A percentile compares a stretch with the other conserved stretches of the same genome.
phyloP scores from a whole-genome alignment of 2,329 filamentous ascomycete species.

The Claviceps sorghi region DNA sequence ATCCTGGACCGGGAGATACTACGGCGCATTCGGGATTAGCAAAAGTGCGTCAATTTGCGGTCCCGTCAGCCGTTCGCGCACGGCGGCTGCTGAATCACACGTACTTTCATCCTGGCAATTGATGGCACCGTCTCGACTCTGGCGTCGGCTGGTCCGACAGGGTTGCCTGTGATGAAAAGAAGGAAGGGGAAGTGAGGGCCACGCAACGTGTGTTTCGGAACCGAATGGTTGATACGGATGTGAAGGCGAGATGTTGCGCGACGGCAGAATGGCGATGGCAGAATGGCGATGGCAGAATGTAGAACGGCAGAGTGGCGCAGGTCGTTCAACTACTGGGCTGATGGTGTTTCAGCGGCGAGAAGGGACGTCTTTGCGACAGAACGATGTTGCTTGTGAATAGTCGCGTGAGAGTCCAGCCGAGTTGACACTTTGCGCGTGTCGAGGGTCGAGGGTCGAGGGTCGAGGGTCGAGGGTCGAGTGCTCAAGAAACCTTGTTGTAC shows the following conservation, averaged over 20 bases:
- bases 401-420: neutral
- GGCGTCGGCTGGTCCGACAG: neutral
- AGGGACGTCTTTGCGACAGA: neutral
- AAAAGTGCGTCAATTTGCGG: neutral
- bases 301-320: slow-evolving; percentile 1
- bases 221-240: neutral
- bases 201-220: neutral
- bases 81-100: slow-evolving; percentile 4
- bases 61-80: neutral
- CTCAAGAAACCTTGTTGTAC: slow-evolving; percentile 7
- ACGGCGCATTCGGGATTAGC: slow-evolving; percentile 1
- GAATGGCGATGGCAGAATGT: slow-evolving; percentile 5
- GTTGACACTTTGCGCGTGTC: slow-evolving; percentile 2
- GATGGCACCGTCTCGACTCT: neutral
- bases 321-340: neutral
- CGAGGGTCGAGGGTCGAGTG: neutral
- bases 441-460: neutral
- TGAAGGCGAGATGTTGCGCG: neutral
- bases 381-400: neutral
- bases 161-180: neutral
- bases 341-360: neutral
- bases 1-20: slow-evolving; percentile 86
- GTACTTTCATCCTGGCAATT: slow-evolving; percentile 24
- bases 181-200: neutral
- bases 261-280: neutral